Evolutionary conservation across 176 grass and related monocot genomes (phyloP), one percentile per base, ranked within the genome.

Genomic region (Bonia amplexicaulis): DNA sequence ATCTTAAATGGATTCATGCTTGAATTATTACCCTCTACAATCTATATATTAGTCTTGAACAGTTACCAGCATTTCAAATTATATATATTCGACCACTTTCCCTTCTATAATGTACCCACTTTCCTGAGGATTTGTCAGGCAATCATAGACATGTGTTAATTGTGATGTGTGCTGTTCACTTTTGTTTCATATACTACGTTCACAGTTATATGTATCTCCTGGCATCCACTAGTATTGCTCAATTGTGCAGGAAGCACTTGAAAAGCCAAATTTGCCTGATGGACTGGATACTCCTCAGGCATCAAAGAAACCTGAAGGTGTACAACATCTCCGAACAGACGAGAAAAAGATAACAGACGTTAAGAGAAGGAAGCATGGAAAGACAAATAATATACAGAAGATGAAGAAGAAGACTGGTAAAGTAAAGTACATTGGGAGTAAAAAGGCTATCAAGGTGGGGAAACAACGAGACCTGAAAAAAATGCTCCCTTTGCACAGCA

Each of bases 401-500:
- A 61, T 26, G 51, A 77, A 89, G n/a, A 88, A 80, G 49, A 87
- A 74, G 81, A 54, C 45, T 37, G 51, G 65, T 12, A 91, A 51
- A 57, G 33, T 40, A 10, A 90, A 54, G 61, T 61, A 80, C 20
- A 53, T 75, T 1, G 51, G 60, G 44, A 84, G 23, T 53, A 76
- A 16, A 61, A 91, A 76, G 63, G 68, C 31, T 44, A 13, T 23
- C 70, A 90, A 87, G 66, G 76, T 14, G 26, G 69, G 76, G 20
- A 88, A 88, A 39, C 73, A 71, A 12, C 17, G 45, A 45, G 68
- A 69, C 20, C 42, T 87, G 60, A 71, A 74, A 74, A 90, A 87
- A 23, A 22, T 70, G 45, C 75, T 80, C 33, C 89, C 89, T 62
- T 74, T 79, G 89, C 85, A 80, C n/a, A 83, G 87, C 79, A 92